Evolutionary conservation across 177 flowering plant genomes (phyloP).

Genomic region (Vitis hybrid): DNA sequence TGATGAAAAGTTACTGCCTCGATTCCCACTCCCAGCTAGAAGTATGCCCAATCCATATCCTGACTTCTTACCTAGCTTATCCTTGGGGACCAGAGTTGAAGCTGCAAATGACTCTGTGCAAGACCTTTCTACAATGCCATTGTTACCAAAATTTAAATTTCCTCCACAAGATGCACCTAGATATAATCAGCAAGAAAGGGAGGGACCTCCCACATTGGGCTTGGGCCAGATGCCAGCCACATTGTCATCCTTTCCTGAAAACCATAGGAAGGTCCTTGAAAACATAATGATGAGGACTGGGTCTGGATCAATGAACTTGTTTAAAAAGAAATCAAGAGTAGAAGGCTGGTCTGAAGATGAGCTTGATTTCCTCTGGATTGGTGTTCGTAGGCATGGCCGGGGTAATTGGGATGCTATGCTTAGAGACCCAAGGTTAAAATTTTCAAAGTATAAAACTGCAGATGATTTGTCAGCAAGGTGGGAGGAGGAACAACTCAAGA

Average conservation of each 20-base stretch:
- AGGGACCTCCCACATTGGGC: slow-evolving; percentile 50
- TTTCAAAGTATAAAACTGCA: slow-evolving; percentile 59
- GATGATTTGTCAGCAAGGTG: slow-evolving; percentile 71
- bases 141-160: slow-evolving; percentile 65
- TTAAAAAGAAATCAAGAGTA: slow-evolving; percentile 52
- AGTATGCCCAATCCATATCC: slow-evolving; percentile 38
- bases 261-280: slow-evolving; percentile 87
- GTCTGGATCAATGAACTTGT: slow-evolving; percentile 48
- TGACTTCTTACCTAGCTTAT: slow-evolving; percentile 62
- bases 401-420: slow-evolving; percentile 93
- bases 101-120: slow-evolving; percentile 30
- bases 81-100: slow-evolving; percentile 59
- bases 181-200: slow-evolving; percentile 47
- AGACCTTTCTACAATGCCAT: slow-evolving; percentile 57
- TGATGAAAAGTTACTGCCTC: slow-evolving; percentile 49
- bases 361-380: slow-evolving; percentile 96
- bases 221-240: slow-evolving; percentile 57
- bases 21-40: slow-evolving; percentile 45
- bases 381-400: slow-evolving; percentile 90
- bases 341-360: slow-evolving; percentile 97
- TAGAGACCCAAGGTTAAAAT: slow-evolving; percentile 77
- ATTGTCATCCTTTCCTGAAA: slow-evolving; percentile 71
- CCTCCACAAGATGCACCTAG: slow-evolving; percentile 43
- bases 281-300: slow-evolving; percentile 90
- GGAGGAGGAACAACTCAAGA: slow-evolving; percentile 82